Evolutionary conservation across 805 yeast genomes (phyloP), one percentile per base, ranked within the genome.

Genomic region (Metschnikowia gelsemii): DNA sequence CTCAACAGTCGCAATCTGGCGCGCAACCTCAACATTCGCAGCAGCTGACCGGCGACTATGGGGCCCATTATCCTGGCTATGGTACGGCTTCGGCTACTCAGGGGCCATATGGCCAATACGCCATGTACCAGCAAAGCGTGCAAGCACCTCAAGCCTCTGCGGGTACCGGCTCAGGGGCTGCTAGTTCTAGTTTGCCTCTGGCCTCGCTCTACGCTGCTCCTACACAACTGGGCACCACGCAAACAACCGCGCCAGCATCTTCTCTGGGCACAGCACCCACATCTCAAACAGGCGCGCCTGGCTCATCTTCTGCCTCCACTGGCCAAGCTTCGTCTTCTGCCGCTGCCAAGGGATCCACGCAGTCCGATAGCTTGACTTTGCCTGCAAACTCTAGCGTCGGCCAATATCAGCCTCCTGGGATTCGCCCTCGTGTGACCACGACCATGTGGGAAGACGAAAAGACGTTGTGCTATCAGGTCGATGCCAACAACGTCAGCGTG

Each of bases 401-500:
- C 31, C 75, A 68, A 46, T 69, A 60, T 50, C 76, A 69, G 52
- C 74, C 74, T 5, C 71, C 73, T 2, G 73, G 73, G 2, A 60
- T 70, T 41, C 55, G 84, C 24, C 87, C 84, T 7, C 68, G 82
- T 46, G 87, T 85, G 38, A 83, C 89, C 38, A 84, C 93, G 17
- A 85, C 93, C n/a, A 77, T 83, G 76, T 86, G 95, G 95, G 93
- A 86, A 57, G 95, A 86, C 58, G 95, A 86, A 57, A 82, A 83
- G 52, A 86, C 95, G 0, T 63, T 86, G 38, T 86, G 93, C 58
- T 86, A 85, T 66, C 93, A 85, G 62, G 91, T 86, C 22, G 93
- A 85, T 55, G 90, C 88, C 43, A 79, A 83, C 49, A 85, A 87
- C 42, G 84, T 85, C 32, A 74, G 84, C 13, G 95, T 86, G 16